Conservation (phyloP, 139 green algal species). For the Chloropicon primus region DNA sequence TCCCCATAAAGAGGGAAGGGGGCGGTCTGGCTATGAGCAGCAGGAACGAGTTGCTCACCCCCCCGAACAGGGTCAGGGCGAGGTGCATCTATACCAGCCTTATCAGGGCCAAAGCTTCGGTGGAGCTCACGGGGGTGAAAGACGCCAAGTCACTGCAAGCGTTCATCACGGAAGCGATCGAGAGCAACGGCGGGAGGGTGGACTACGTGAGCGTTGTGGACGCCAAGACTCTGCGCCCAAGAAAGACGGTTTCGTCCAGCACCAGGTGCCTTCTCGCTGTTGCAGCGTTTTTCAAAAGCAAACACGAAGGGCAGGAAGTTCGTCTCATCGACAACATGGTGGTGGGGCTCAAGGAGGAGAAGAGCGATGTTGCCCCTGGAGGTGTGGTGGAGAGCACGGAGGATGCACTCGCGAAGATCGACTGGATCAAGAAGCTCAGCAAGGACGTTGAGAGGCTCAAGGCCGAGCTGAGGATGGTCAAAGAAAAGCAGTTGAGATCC, state of each 20-base stretch:
- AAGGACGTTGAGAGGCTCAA: background rate
- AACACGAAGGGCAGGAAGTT: constrained; percentile 30
- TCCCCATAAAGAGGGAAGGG: constrained; percentile 63
- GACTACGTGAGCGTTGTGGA: constrained; percentile 77
- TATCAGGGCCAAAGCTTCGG: background rate
- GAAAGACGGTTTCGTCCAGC: constrained; percentile 19
- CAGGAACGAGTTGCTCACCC: constrained; percentile 70
- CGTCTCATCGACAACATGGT: constrained; percentile 89
- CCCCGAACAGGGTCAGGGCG: constrained; percentile 37
- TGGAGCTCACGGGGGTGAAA: background rate
- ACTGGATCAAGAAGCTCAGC: too few relatives aligned
- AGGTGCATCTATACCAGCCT: constrained; percentile 42
- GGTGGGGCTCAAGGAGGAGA: too few relatives aligned
- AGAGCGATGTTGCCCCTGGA: too few relatives aligned
- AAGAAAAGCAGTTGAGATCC: too few relatives aligned
- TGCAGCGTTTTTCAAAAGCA: constrained; percentile 57
- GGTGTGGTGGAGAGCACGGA: too few relatives aligned
- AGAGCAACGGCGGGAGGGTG: constrained; percentile 41
- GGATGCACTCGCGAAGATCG: too few relatives aligned
- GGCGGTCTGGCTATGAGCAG: constrained; percentile 94
- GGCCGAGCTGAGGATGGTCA: background rate
- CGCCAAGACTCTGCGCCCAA: constrained; percentile 36
- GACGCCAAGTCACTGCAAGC: background rate
- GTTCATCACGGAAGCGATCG: constrained; percentile 18
- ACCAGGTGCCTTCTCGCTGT: constrained; percentile 49